Evolutionary conservation across 2,329 filamentous ascomycete species (phyloP), one percentile per base, ranked within the genome.

Genomic region (Byssothecium circinans): DNA sequence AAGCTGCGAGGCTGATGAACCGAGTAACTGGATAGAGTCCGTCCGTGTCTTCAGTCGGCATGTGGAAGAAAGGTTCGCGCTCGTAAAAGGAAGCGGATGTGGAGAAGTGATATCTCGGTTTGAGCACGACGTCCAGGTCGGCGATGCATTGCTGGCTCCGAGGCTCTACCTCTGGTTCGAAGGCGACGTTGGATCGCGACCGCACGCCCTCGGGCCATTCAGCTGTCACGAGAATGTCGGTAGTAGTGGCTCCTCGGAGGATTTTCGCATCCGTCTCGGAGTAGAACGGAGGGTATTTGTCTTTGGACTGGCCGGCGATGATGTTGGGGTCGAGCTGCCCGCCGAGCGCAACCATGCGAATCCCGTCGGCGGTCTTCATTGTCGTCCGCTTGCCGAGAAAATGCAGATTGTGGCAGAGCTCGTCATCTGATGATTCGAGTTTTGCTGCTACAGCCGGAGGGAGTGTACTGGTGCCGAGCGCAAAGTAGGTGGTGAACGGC

Each of bases 51-150:
- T 69, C 78, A 27, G 73, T 75, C 3, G 80, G 77, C 18, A 73
- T 55, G 66, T 95, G 86, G 63, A 94, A 85, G 75, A 96, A 99
- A 0, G 92, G 90, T 70, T 97, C 94, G 46, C 94, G 85, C 73
- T 99, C 92, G 68, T 86, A 97, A 72, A 88, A 92, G 60, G 78
- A 73, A 1, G 83, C 79, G 0, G 88, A 88, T 3, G 82, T 78
- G 1, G 89, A 84, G 62, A 97, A 85, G 69, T 97, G 91, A 65
- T 99, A 99, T 22, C 89, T 85, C n/a, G 94, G 94, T 68, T 91
- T 94, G 17, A 99, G 73, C 0, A 83, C 74, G 2, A 85, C 79
- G 62, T 87, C 92, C 10, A 99, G 78, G 50, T 95, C 88, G 5
- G 91, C 84, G 34, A 97, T 77, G 45, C 85, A 83, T 43, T 84